Evolutionary conservation across 495 filamentous ascomycete species (phyloP).

Genomic region (Aspergillus heteromorphus): DNA sequence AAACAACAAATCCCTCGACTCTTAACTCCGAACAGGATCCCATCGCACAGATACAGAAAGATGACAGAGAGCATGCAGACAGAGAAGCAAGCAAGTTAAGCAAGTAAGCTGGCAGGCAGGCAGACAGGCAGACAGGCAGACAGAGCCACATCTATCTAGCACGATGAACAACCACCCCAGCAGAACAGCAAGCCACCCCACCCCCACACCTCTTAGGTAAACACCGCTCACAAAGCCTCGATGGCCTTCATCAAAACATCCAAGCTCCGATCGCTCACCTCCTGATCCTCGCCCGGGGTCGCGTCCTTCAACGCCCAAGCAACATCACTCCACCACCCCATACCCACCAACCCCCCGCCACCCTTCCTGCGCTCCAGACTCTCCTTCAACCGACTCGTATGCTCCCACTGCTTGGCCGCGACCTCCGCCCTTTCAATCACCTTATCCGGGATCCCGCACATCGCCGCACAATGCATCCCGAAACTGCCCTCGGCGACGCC

Average conservation of each 20-base stretch:
- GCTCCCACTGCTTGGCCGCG: conserved; percentile 93
- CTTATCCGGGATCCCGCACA: conserved; percentile 86
- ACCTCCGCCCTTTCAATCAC: conserved; percentile 83
- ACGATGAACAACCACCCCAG: neutral
- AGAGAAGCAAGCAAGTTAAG: too few species aligned
- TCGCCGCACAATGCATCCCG: conserved; percentile 98
- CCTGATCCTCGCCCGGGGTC: conserved; percentile 36
- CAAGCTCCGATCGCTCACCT: conserved; percentile 48
- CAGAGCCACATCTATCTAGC: neutral
- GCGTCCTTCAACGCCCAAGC: conserved; percentile 66
- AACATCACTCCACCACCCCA: conserved; percentile 90
- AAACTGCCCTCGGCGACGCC: conserved; percentile 97
- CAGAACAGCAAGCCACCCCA: neutral
- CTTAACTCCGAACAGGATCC: too few species aligned
- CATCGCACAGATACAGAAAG: too few species aligned
- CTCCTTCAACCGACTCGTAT: conserved; percentile 84
- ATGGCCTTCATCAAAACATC: conserved; percentile 74
- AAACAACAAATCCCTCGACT: too few species aligned
- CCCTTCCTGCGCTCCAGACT: conserved; percentile 74
- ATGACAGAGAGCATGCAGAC: too few species aligned
- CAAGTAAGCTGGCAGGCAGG: too few species aligned
- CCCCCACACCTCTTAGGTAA: too few species aligned
- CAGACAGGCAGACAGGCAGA: too few species aligned
- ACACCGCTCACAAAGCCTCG: conserved; percentile 68
- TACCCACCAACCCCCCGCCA: conserved; percentile 70